These are phyloP conservation scores for Plasmodium fragile DNA, from an alignment of 169 alveolate species.

Conservation along the genomic window DNA sequence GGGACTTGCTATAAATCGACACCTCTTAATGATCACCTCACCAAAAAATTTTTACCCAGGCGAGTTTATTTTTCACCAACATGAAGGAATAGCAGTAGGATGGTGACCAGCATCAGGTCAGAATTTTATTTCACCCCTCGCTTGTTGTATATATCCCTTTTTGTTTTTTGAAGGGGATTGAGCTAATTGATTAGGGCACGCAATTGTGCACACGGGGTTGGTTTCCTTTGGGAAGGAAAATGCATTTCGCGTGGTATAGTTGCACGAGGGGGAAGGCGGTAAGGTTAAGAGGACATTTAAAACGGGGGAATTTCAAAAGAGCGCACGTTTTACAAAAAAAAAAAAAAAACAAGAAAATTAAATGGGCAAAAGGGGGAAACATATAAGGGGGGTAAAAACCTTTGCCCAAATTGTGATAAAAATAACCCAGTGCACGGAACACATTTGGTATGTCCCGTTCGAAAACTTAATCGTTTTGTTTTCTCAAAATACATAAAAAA, in stretches of 20 bases:
- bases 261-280: not conserved
- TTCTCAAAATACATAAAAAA: conserved; percentile 9
- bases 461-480: not conserved
- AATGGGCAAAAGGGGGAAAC: not conserved
- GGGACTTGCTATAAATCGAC: not conserved
- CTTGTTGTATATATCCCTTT: not conserved
- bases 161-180: not conserved
- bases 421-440: not conserved
- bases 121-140: not conserved
- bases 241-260: not conserved
- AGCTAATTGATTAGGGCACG: not conserved
- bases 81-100: not conserved
- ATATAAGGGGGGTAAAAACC: not conserved
- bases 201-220: not conserved
- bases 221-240: not conserved
- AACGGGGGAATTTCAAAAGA: not conserved
- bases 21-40: not conserved
- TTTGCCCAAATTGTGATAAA: not conserved
- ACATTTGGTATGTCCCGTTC: not conserved
- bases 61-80: not conserved
- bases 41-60: not conserved
- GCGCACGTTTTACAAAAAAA: not conserved
- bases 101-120: not conserved
- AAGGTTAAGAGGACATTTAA: not conserved
- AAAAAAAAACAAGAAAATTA: not conserved